Conservation (phyloP, 495 filamentous ascomycete species). For the Xylaria venustula region DNA sequence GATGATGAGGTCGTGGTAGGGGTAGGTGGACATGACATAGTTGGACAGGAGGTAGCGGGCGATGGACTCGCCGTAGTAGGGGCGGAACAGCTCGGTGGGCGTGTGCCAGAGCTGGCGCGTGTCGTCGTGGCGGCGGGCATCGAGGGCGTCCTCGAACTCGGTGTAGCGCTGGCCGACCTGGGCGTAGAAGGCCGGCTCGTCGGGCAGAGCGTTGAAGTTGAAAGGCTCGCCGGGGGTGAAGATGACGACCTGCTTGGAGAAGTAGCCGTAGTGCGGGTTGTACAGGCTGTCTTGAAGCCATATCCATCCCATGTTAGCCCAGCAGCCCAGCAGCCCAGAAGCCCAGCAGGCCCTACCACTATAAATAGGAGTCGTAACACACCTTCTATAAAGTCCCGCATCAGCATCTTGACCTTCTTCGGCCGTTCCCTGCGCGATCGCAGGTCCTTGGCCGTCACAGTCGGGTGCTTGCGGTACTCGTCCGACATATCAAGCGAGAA, state of each 20-base stretch:
- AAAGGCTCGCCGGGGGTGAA: slow-evolving; percentile 94
- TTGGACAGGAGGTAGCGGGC: slow-evolving; percentile 91
- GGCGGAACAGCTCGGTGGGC: slow-evolving; percentile 93
- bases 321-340: background rate
- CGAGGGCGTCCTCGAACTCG: slow-evolving; percentile 85
- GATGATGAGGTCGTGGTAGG: slow-evolving; percentile 95
- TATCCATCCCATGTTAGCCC: background rate
- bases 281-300: slow-evolving; percentile 77
- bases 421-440: slow-evolving; percentile 71
- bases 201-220: slow-evolving; percentile 74
- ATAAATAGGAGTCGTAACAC: slow-evolving; percentile 11
- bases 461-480: slow-evolving; percentile 76
- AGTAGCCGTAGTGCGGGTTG: slow-evolving; percentile 97
- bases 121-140: slow-evolving; percentile 64
- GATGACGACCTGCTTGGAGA: slow-evolving; percentile 95
- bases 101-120: slow-evolving; percentile 97
- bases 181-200: slow-evolving; percentile 79
- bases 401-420: slow-evolving; percentile 89
- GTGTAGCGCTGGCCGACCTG: slow-evolving; percentile 76
- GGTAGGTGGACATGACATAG: slow-evolving; percentile 91
- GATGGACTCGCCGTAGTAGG: slow-evolving; percentile 96
- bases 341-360: background rate
- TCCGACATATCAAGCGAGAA: slow-evolving; percentile 72
- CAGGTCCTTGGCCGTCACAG: slow-evolving; percentile 78
- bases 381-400: slow-evolving; percentile 98